Conservation (phyloP, 495 filamentous ascomycete genomes). For the Bacidia gigantensis region DNA sequence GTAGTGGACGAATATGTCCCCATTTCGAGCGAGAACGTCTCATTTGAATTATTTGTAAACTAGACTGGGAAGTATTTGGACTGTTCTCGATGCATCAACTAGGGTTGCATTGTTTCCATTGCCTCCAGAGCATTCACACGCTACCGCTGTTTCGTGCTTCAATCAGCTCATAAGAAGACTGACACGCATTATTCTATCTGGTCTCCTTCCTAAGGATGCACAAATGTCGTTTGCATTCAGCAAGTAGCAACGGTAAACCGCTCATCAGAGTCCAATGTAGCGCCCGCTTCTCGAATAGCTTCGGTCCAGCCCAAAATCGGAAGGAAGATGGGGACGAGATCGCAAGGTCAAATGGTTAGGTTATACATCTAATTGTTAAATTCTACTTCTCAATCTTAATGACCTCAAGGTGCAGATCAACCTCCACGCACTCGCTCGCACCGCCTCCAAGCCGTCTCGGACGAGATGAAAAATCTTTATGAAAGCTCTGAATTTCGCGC, state of each 20-base stretch:
- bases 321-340: background rate
- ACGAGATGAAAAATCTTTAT: conserved; percentile 1
- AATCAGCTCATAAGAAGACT: no score
- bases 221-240: background rate
- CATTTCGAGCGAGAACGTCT: no score
- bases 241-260: conserved; percentile 1
- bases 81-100: no score
- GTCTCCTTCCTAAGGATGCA: conserved; percentile 2
- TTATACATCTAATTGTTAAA: background rate
- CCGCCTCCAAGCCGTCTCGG: background rate
- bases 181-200: no score
- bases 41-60: no score
- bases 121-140: no score
- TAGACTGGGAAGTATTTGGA: no score
- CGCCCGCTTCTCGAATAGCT: background rate
- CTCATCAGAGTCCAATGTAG: background rate
- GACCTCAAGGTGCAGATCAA: background rate
- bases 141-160: no score
- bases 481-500: background rate
- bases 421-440: background rate
- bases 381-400: background rate
- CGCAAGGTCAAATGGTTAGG: background rate
- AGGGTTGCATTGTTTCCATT: no score
- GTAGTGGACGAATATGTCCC: no score
- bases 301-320: background rate